These are phyloP conservation scores for Globisporangium apiculatum DNA, from an alignment of 352 stramenopile genomes.

Conservation along the genomic window DNA sequence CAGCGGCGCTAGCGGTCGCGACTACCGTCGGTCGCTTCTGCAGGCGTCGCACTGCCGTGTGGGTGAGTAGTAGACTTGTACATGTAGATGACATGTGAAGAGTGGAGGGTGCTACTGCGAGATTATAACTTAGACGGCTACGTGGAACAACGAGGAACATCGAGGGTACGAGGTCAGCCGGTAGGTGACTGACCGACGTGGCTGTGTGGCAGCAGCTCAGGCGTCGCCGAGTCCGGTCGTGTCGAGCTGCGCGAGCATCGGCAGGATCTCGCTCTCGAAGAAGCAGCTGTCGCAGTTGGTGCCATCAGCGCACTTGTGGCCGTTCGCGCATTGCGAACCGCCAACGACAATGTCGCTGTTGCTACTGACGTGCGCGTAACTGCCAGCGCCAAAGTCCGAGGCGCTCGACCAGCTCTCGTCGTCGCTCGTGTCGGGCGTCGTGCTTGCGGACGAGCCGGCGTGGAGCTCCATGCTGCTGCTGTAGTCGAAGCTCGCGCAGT, in stretches of 20 bases:
- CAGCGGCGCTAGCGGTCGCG: too few relatives aligned
- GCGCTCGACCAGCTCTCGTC: conserved; percentile 10
- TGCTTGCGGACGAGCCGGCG: conserved; percentile 4
- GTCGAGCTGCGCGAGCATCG: conserved; percentile 25
- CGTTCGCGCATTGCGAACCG: conserved; percentile 1
- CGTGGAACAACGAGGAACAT: too few relatives aligned
- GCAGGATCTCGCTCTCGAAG: conserved; percentile 30
- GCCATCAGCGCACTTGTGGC: conserved; percentile 7
- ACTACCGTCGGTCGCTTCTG: too few relatives aligned
- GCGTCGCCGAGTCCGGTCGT: conserved; percentile 6
- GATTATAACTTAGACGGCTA: too few relatives aligned
- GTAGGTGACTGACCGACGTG: too few relatives aligned
- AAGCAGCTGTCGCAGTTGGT: conserved; percentile 18
- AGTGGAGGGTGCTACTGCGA: too few relatives aligned
- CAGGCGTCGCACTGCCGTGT: too few relatives aligned
- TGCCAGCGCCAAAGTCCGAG: background rate
- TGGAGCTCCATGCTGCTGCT: background rate
- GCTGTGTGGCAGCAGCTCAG: background rate
- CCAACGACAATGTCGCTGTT: too few relatives aligned
- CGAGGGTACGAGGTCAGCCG: too few relatives aligned
- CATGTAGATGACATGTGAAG: too few relatives aligned
- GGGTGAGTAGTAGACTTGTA: too few relatives aligned
- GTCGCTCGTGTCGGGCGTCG: conserved; percentile 14
- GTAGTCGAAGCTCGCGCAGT: conserved; percentile 4
- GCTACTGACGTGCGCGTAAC: conserved; percentile 3